Evolutionary conservation across 495 filamentous ascomycete species (phyloP), one percentile per base, ranked within the genome.

Genomic region (Saxophila tyrrhenica): DNA sequence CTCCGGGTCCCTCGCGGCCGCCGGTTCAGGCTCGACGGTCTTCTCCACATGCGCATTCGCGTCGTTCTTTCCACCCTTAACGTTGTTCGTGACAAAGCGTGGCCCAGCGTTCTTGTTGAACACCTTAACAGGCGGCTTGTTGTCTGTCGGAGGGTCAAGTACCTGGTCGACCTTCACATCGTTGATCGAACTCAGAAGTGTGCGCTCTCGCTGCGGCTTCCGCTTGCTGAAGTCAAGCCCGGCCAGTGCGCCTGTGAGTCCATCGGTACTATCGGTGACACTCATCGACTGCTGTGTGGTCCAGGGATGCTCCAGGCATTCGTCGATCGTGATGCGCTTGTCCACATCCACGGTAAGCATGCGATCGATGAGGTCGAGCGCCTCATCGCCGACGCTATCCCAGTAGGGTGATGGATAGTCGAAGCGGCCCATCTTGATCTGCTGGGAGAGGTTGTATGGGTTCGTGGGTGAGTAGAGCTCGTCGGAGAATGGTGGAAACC

Each of bases 351-450:
- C 89, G 0, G 84, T 84, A 25, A 99, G 78, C 94, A 99, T 99
- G 25, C 78, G 76, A 65, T 97, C 94, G 55, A 99, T 97, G 22
- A 99, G 77, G 54, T 96, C 90, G 50, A 97, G 74, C 2, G 91
- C 94, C 39, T 84, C 78, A 54, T 99, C 94, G 54, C 81, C 84
- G 54, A 99, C 84, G 2, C 83, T 80, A 68, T 97, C 92, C 94
- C 94, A 99, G 67, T 97, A 99, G 16, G 94, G 94, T 1, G 87
- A 91, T 1, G 94, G 94, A 59, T 95, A 99, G 67, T 96, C 87
- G 59, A 94, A 97, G 43, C 78, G 78, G 5, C 85, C 94, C 65
- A 78, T 75, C 65, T 84, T 86, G 69, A 99, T 99, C 70, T 97
- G 81, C 58, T 99, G 87, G 0, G 86, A 84, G 16, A 99, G 75